Evolutionary conservation across 148 eudicot species (phyloP).

Genomic region (Nepenthes gracilis): DNA sequence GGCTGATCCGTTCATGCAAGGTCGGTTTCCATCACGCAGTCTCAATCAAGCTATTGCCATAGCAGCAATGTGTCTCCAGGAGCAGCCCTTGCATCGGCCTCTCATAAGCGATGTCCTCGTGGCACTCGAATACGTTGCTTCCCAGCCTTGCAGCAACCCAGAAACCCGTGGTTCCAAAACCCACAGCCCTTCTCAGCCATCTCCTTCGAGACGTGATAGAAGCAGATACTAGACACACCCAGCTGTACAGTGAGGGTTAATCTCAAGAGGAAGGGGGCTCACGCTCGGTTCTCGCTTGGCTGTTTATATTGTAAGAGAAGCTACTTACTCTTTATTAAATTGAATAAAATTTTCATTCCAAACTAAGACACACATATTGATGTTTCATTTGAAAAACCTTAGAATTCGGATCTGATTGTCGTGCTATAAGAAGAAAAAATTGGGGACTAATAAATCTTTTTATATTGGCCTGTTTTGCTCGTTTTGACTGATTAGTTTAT

Average conservation of each 20-base stretch:
- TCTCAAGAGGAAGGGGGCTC: not conserved
- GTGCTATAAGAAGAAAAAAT: no score
- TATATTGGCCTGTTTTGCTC: no score
- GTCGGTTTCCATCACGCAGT: conserved; percentile 13
- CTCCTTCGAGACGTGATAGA: conserved; percentile 3
- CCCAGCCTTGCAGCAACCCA: conserved; percentile 14
- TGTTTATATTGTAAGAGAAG: not conserved
- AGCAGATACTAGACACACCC: not conserved
- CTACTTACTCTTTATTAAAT: no score
- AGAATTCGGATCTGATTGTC: no score
- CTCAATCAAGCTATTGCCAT: conserved; percentile 35
- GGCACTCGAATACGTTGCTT: conserved; percentile 41
- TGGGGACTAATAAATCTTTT: no score
- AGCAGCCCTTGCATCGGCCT: conserved; percentile 40
- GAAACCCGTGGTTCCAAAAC: not conserved
- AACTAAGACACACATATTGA: no score
- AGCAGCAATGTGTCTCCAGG: conserved; percentile 59
- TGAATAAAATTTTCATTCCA: no score
- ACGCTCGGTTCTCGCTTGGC: not conserved
- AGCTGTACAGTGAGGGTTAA: conserved; percentile 6
- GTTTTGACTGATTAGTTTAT: no score
- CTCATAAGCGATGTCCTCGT: conserved; percentile 33
- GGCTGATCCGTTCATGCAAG: conserved; percentile 27
- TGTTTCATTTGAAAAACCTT: no score
- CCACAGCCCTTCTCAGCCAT: not conserved